These are phyloP conservation scores for Cladosporium halotolerans DNA, from an alignment of 2,329 filamentous ascomycete genomes.

Conservation along the genomic window DNA sequence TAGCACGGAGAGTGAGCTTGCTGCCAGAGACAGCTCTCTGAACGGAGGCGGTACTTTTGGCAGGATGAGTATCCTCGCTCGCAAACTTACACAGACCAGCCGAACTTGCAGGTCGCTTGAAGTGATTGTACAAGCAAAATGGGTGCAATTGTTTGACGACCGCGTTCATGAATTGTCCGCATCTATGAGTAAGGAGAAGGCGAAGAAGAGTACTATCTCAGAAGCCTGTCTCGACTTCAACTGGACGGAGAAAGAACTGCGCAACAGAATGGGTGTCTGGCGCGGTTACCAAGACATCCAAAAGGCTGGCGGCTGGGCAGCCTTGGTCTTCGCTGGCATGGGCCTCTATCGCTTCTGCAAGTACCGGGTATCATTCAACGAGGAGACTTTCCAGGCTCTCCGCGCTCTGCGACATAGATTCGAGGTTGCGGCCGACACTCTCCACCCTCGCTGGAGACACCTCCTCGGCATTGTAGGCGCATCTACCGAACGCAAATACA, in stretches of 20 bases:
- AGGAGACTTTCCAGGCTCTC: conserved; percentile 45
- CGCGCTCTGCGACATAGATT: conserved; percentile 41
- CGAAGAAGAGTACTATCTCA: conserved; percentile 47
- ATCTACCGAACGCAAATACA: conserved; percentile 35
- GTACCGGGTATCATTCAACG: conserved; percentile 45
- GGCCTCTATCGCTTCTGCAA: conserved; percentile 57
- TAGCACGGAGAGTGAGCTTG: conserved; percentile 18
- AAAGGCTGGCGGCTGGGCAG: conserved; percentile 50
- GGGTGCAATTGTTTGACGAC: conserved; percentile 51
- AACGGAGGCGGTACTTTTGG: conserved; percentile 31
- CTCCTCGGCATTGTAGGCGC: conserved; percentile 44
- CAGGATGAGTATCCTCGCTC: conserved; percentile 39
- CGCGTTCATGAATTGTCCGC: conserved; percentile 39
- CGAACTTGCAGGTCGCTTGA: conserved; percentile 52
- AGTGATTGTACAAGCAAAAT: conserved; percentile 53
- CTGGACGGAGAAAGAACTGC: conserved; percentile 53
- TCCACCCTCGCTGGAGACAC: conserved; percentile 42
- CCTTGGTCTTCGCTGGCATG: conserved; percentile 52
- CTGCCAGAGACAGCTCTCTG: conserved; percentile 15
- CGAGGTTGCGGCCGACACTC: conserved; percentile 28
- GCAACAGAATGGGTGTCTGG: conserved; percentile 51
- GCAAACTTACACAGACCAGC: conserved; percentile 45
- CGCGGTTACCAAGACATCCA: conserved; percentile 55
- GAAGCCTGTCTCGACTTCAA: conserved; percentile 50
- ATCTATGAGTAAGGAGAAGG: conserved; percentile 32